Conservation (phyloP, 2,329 filamentous ascomycete genomes). For the Colletotrichum filicis region DNA sequence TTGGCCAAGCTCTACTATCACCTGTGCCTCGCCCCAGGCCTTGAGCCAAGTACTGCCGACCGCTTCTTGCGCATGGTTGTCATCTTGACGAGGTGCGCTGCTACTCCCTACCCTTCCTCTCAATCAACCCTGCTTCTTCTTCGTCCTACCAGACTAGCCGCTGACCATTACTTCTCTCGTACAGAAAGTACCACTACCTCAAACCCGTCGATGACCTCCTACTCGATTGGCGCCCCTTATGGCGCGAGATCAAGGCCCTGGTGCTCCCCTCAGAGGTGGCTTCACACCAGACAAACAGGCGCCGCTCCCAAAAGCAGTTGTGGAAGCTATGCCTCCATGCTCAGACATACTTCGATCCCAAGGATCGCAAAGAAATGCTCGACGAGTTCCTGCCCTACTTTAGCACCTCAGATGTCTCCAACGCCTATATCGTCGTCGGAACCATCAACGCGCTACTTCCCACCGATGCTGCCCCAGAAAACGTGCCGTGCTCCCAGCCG, state of each 20-base stretch:
- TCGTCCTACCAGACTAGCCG: not conserved
- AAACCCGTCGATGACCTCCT: constrained; percentile 89
- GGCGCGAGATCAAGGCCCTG: constrained; percentile 90
- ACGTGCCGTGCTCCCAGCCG: constrained; percentile 81
- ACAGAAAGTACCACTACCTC: constrained; percentile 92
- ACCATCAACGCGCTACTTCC: constrained; percentile 89
- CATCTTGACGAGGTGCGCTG: constrained; percentile 86
- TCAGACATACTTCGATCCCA: constrained; percentile 92
- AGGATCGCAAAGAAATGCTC: constrained; percentile 83
- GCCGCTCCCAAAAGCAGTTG: constrained; percentile 71
- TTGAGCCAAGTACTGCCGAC: constrained; percentile 85
- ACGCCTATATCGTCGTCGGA: constrained; percentile 92
- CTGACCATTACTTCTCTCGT: constrained; percentile 31
- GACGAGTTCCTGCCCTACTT: constrained; percentile 88
- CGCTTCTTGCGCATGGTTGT: constrained; percentile 98
- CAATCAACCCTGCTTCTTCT: not conserved
- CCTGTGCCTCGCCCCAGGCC: constrained; percentile 87
- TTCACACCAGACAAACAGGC: constrained; percentile 65
- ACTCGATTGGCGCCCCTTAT: constrained; percentile 93
- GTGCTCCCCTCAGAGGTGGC: constrained; percentile 88
- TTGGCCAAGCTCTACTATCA: constrained; percentile 95
- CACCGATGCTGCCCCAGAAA: constrained; percentile 79
- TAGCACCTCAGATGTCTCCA: constrained; percentile 91
- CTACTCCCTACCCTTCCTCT: constrained; percentile 2
- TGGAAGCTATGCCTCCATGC: constrained; percentile 91